phyloP scores from a whole-genome alignment of 345 rosid species.

The Hirschfeldia incana region DNA sequence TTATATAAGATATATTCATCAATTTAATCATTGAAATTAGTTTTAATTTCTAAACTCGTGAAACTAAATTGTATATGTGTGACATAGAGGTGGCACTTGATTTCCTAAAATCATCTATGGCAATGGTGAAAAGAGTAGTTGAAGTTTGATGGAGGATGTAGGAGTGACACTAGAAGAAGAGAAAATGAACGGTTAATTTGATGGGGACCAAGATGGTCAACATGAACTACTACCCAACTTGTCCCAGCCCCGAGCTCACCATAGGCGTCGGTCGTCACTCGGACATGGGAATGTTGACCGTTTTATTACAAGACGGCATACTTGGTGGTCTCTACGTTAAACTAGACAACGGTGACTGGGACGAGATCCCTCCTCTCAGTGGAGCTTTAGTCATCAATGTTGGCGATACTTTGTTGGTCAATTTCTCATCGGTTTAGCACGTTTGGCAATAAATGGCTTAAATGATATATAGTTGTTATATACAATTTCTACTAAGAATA shows the following conservation, averaged over 20 bases:
- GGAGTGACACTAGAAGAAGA: constrained; percentile 45
- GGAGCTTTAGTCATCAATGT: constrained; percentile 49
- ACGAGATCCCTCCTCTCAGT: constrained; percentile 42
- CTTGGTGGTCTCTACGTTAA: constrained; percentile 65
- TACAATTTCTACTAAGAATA: background rate
- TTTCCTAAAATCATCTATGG: constrained; percentile 45
- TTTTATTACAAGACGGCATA: constrained; percentile 56
- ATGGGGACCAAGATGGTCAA: constrained; percentile 48
- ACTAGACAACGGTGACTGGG: constrained; percentile 44
- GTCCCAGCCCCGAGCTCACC: constrained; percentile 60
- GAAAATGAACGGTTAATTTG: constrained; percentile 37
- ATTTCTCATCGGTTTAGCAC: background rate
- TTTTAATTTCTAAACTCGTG: background rate
- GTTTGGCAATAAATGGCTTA: background rate
- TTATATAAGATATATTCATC: background rate
- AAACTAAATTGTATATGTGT: background rate
- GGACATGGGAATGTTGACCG: constrained; percentile 57
- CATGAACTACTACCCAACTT: constrained; percentile 63
- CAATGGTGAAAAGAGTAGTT: constrained; percentile 46
- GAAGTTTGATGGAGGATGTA: constrained; percentile 45
- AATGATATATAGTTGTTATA: background rate
- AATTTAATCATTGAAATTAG: background rate
- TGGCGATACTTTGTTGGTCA: constrained; percentile 47
- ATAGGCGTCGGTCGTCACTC: constrained; percentile 68
- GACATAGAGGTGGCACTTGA: constrained; percentile 51